A percentile compares a stretch with the other conserved stretches of the same genome.
Evolutionary conservation across 83 land plant species (phyloP).

Genomic region (Isoetes engelmannii): DNA sequence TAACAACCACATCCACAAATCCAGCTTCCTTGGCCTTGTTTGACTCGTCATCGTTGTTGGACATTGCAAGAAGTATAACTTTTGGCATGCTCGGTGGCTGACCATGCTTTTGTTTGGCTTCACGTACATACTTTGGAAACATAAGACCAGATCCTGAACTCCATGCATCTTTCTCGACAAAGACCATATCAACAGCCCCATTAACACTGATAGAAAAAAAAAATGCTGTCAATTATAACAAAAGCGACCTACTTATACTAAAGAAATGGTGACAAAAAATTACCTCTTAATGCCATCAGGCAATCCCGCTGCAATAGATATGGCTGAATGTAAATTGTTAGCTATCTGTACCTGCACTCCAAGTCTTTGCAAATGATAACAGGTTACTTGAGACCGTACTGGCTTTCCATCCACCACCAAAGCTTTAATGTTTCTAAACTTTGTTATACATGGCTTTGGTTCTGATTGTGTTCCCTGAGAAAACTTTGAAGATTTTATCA

Average conservation of each 20-base stretch:
- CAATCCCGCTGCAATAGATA: slow-evolving; percentile 11
- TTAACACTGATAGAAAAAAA: slow-evolving; percentile 27
- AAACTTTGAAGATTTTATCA: neutral
- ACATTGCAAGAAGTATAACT: slow-evolving; percentile 19
- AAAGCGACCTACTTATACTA: neutral
- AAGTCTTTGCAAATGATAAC: slow-evolving; percentile 70
- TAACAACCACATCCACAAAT: slow-evolving; percentile 19
- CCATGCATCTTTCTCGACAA: slow-evolving; percentile 79
- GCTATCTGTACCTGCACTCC: slow-evolving; percentile 33
- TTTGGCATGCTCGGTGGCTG: slow-evolving; percentile 21
- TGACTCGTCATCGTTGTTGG: neutral
- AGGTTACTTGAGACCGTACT: slow-evolving; percentile 69
- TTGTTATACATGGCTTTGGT: slow-evolving; percentile 16
- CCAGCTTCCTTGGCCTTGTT: slow-evolving; percentile 13
- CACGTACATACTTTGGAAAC: slow-evolving; percentile 22
- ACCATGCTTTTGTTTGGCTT: too few relatives aligned
- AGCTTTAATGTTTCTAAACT: slow-evolving; percentile 34
- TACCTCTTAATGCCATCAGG: slow-evolving; percentile 2
- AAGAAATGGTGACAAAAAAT: neutral
- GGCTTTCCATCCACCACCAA: slow-evolving; percentile 28
- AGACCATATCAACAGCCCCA: slow-evolving; percentile 50
- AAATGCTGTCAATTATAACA: neutral
- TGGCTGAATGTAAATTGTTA: slow-evolving; percentile 1
- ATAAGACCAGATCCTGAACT: slow-evolving; percentile 39
- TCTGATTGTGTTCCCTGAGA: slow-evolving; percentile 21